phyloP scores from a whole-genome alignment of 2,329 filamentous ascomycete genomes.

The Aureobasidium sp. region DNA sequence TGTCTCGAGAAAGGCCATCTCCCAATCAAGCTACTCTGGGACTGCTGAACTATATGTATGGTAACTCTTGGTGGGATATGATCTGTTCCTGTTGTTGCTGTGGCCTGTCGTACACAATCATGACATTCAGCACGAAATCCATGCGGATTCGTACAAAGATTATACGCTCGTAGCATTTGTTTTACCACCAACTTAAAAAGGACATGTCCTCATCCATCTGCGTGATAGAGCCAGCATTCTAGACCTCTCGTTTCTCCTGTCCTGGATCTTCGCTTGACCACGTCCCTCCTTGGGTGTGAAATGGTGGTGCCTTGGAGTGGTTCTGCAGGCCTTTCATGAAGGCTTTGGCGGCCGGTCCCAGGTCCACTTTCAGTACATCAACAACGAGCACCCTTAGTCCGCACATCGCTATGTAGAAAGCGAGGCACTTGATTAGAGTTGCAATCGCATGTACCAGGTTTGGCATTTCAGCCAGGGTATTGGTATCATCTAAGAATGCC shows the following conservation, averaged over 20 bases:
- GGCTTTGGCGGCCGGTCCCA: neutral
- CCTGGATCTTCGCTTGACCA: neutral
- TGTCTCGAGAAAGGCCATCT: neutral
- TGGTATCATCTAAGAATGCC: neutral
- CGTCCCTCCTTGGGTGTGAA: neutral
- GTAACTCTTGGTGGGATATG: no score
- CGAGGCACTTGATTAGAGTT: neutral
- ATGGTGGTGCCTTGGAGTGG: neutral
- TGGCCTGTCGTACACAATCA: no score
- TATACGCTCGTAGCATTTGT: no score
- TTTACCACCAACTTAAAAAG: no score
- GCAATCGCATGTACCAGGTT: neutral
- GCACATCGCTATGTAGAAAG: neutral
- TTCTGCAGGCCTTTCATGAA: neutral
- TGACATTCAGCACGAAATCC: no score
- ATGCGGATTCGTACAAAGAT: no score
- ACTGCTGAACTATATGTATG: no score
- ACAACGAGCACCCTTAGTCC: neutral
- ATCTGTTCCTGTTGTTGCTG: no score
- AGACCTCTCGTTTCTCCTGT: neutral
- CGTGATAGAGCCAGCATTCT: rapidly evolving
- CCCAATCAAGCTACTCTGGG: no score
- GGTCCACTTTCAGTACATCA: neutral
- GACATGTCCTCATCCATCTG: no score
- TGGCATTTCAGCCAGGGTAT: neutral